These are phyloP conservation scores for Discostella stelligera DNA, from an alignment of 352 stramenopile species.

Conservation along the genomic window DNA sequence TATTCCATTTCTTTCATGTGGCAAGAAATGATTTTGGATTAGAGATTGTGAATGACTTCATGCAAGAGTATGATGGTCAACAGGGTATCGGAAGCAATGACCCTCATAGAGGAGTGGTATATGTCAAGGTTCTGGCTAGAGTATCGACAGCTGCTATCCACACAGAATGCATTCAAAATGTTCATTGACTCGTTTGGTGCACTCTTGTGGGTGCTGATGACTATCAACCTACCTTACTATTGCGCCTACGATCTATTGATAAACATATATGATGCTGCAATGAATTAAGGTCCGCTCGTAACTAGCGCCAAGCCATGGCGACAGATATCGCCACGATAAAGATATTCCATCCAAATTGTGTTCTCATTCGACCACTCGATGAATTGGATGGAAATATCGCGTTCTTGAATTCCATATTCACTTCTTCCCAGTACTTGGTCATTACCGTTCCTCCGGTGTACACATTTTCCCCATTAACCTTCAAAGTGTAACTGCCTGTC, in stretches of 20 bases:
- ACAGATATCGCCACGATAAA: background rate
- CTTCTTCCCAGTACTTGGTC: constrained; percentile 33
- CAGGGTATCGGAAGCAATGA: constrained; percentile 15
- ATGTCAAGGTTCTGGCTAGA: constrained; percentile 11
- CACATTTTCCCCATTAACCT: constrained; percentile 39
- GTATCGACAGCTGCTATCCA: background rate
- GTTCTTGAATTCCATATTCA: constrained; percentile 46
- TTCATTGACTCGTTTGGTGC: too few relatives aligned
- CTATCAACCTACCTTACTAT: too few relatives aligned
- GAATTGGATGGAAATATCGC: background rate
- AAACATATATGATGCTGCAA: background rate
- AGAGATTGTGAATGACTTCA: constrained; percentile 9
- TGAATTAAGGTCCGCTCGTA: too few relatives aligned
- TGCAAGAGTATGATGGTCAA: constrained; percentile 14
- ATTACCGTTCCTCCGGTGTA: constrained; percentile 27
- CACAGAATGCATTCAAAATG: too few relatives aligned
- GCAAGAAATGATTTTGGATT: constrained; percentile 15
- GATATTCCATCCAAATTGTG: background rate
- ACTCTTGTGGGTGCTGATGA: too few relatives aligned
- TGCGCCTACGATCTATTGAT: background rate
- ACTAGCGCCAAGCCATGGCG: background rate
- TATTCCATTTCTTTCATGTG: constrained; percentile 16
- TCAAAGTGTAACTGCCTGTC: constrained; percentile 35
- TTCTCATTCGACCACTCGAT: background rate
- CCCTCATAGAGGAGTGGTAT: constrained; percentile 6